phyloP scores from a whole-genome alignment of 2,329 filamentous ascomycete species.

The Claviceps cyperi region DNA sequence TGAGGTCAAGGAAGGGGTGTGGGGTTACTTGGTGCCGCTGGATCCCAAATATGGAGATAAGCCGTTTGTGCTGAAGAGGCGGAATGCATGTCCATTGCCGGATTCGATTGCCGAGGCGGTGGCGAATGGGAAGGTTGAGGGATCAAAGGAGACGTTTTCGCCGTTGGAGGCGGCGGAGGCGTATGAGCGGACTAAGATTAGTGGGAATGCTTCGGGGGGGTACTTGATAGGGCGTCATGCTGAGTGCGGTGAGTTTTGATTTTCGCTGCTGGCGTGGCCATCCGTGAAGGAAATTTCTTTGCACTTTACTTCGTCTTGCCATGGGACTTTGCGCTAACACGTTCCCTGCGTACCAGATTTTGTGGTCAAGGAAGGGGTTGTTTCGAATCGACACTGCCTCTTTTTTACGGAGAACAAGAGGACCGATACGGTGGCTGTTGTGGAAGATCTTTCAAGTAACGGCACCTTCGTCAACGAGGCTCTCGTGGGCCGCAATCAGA shows the following conservation, averaged over 20 bases:
- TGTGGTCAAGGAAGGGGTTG: constrained; percentile 58
- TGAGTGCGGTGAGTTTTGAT: constrained; percentile 62
- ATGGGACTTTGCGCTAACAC: not conserved
- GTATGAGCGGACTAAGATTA: constrained; percentile 47
- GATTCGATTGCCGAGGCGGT: constrained; percentile 23
- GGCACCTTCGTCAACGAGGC: constrained; percentile 93
- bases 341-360: constrained; percentile 35
- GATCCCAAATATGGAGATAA: constrained; percentile 52
- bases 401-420: constrained; percentile 49
- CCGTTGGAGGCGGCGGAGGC: constrained; percentile 39
- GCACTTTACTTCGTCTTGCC: too few species aligned
- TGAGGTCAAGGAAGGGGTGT: constrained; percentile 72
- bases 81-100: constrained; percentile 53
- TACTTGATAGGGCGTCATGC: constrained; percentile 87
- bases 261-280: not conserved
- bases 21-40: constrained; percentile 85
- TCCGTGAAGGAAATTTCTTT: not conserved
- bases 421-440: constrained; percentile 49
- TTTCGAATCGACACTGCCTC: constrained; percentile 76
- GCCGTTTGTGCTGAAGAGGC: constrained; percentile 59
- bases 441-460: constrained; percentile 91
- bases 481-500: constrained; percentile 80
- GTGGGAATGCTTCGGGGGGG: constrained; percentile 56
- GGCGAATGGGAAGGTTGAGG: constrained; percentile 23
- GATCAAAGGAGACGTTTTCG: constrained; percentile 28